phyloP scores from a whole-genome alignment of 176 grass and related monocot species.

The Phoenix roebelenii region DNA sequence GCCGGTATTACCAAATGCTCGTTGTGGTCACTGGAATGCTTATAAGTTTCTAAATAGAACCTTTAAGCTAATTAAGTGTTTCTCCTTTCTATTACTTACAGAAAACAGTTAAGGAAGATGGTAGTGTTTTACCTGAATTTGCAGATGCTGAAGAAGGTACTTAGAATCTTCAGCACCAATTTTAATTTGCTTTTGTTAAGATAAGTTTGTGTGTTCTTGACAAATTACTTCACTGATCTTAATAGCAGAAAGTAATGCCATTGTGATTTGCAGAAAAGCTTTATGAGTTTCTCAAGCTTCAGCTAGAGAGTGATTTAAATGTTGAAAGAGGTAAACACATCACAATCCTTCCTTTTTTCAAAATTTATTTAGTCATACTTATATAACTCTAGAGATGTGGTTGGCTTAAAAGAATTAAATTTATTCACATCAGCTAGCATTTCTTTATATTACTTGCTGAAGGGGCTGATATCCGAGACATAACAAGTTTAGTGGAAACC shows the following conservation, averaged over 20 bases:
- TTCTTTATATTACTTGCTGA: too few relatives aligned
- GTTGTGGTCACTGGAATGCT: neutral
- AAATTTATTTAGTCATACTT: neutral
- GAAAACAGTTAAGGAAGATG: constrained; percentile 61
- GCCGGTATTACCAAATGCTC: too few relatives aligned
- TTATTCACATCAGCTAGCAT: too few relatives aligned
- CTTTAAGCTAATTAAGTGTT: constrained; percentile 2
- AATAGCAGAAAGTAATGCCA: neutral
- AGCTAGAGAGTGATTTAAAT: constrained; percentile 86
- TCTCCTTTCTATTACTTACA: constrained; percentile 26
- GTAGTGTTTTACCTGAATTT: constrained; percentile 69
- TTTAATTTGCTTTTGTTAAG: too few relatives aligned
- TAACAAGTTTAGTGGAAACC: too few relatives aligned
- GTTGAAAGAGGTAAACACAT: constrained; percentile 59
- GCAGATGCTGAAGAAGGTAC: constrained; percentile 72
- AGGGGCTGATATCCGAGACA: too few relatives aligned
- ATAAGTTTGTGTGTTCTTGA: too few relatives aligned
- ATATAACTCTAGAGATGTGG: neutral
- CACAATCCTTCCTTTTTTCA: neutral
- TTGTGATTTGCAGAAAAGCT: constrained; percentile 61
- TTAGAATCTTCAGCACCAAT: too few relatives aligned
- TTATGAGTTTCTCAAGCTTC: constrained; percentile 60
- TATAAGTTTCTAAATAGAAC: neutral
- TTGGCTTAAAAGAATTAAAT: too few relatives aligned
- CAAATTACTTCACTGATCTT: neutral